Conservation (phyloP, 371 early-diverging fungal genomes). For the Mortierella sp. region DNA sequence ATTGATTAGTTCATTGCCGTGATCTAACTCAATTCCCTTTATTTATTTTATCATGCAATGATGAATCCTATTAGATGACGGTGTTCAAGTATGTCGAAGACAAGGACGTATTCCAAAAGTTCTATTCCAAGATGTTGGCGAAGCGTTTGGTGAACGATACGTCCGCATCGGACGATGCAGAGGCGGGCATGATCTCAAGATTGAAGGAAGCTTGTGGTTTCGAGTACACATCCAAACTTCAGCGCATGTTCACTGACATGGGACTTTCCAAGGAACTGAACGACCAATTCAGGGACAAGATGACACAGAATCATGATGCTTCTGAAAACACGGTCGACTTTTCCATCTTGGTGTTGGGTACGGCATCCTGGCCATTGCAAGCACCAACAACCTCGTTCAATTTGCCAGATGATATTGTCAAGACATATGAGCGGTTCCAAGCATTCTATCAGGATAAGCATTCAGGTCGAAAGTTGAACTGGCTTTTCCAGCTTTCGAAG, state of each 20-base stretch:
- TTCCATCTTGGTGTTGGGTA: conserved; percentile 85
- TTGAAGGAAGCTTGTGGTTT: conserved; percentile 92
- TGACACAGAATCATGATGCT: conserved; percentile 57
- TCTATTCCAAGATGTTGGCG: conserved; percentile 89
- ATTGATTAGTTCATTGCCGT: neutral
- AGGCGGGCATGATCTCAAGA: conserved; percentile 85
- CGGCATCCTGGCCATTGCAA: conserved; percentile 92
- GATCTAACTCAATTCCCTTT: neutral
- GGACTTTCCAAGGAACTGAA: conserved; percentile 87
- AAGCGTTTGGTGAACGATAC: conserved; percentile 86
- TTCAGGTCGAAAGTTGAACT: conserved; percentile 86
- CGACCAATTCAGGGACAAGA: conserved; percentile 66
- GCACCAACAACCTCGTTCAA: conserved; percentile 81
- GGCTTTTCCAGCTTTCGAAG: conserved; percentile 91
- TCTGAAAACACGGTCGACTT: conserved; percentile 76
- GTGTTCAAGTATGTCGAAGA: conserved; percentile 94
- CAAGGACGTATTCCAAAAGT: conserved; percentile 95
- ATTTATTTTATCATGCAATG: conserved; percentile 25
- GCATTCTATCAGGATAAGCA: conserved; percentile 87
- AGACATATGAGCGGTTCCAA: conserved; percentile 84
- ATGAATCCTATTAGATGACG: conserved; percentile 55
- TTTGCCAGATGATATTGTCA: conserved; percentile 85
- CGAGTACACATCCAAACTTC: conserved; percentile 91
- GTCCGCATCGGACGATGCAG: conserved; percentile 86
- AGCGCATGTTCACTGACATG: conserved; percentile 95